phyloP scores from a whole-genome alignment of 2,329 filamentous ascomycete species.

The Apiospora saccharicola region DNA sequence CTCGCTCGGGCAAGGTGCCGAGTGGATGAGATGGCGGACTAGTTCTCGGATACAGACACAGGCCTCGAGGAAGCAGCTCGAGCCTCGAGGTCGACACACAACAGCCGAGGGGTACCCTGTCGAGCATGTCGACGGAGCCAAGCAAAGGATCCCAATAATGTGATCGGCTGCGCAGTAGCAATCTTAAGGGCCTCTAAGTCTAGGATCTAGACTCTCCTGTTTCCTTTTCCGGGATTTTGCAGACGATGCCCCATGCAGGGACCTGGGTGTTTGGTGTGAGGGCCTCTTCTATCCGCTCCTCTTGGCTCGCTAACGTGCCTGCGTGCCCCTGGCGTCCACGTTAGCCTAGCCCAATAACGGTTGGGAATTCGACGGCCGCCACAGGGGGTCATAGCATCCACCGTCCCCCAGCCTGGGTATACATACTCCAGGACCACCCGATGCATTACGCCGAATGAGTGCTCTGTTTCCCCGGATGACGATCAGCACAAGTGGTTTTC shows the following conservation, averaged over 20 bases:
- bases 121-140: not conserved
- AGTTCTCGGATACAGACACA: conserved; percentile 9
- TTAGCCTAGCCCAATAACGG: conserved; percentile 18
- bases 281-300: not conserved
- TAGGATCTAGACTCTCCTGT: not conserved
- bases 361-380: conserved; percentile 1
- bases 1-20: not conserved
- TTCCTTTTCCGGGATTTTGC: not conserved
- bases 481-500: not conserved
- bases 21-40: not conserved
- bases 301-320: conserved; percentile 9
- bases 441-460: not conserved
- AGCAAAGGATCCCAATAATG: not conserved
- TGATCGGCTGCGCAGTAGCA: conserved; percentile 8
- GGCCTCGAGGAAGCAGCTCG: not conserved
- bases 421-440: conserved; percentile 11
- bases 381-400: conserved; percentile 17
- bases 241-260: conserved; percentile 5
- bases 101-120: conserved; percentile 10
- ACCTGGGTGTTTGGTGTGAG: conserved; percentile 4
- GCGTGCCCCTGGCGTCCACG: conserved; percentile 13
- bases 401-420: conserved; percentile 1
- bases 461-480: conserved; percentile 1
- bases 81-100: not conserved
- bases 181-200: not conserved